phyloP scores from a whole-genome alignment of 305 asterid species.

The Salvia sclarea region DNA sequence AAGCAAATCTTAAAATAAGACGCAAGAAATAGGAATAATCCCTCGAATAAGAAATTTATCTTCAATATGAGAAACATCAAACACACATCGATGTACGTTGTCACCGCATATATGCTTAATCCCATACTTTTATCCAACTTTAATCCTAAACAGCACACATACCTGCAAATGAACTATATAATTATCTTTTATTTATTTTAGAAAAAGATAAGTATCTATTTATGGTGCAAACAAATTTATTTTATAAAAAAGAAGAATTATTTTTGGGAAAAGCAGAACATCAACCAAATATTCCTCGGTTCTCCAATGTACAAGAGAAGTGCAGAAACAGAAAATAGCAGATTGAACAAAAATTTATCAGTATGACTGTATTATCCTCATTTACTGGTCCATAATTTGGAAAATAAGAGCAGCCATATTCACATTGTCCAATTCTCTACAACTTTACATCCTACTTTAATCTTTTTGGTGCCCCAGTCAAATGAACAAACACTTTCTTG shows the following conservation, averaged over 20 bases:
- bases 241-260: too few species aligned
- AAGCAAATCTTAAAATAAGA: neutral
- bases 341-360: neutral
- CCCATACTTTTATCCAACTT: neutral
- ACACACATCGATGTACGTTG: neutral
- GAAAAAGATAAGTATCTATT: too few species aligned
- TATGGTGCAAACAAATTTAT: too few species aligned
- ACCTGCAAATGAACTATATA: neutral
- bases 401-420: neutral
- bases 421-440: neutral
- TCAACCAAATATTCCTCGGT: neutral
- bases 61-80: neutral
- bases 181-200: too few species aligned
- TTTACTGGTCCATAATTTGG: neutral
- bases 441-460: constrained; percentile 7
- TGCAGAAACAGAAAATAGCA: neutral
- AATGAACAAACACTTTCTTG: constrained; percentile 7
- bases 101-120: constrained; percentile 14
- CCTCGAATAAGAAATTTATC: neutral
- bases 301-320: neutral
- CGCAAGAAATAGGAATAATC: neutral
- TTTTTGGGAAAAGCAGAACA: neutral
- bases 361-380: neutral
- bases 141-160: neutral
- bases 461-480: constrained; percentile 16